Evolutionary conservation across 2,329 filamentous ascomycete species (phyloP).

Genomic region (Boeremia exigua): DNA sequence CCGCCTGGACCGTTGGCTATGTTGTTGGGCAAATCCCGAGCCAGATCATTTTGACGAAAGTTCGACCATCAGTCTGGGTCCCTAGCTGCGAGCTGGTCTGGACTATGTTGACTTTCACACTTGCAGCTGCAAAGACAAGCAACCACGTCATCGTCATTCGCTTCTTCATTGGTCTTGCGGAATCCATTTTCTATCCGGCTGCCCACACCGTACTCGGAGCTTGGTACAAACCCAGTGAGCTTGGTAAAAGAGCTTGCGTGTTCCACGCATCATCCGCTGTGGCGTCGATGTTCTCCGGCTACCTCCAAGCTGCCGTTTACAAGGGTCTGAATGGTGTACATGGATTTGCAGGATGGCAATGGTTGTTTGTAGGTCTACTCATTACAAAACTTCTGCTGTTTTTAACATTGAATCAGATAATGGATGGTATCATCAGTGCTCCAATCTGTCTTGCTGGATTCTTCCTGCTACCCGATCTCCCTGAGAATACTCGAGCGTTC

Average conservation of each 20-base stretch:
- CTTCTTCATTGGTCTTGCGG: slow-evolving; percentile 30
- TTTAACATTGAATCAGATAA: slow-evolving; percentile 12
- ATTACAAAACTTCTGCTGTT: background rate
- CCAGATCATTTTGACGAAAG: slow-evolving; percentile 29
- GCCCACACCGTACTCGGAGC: slow-evolving; percentile 30
- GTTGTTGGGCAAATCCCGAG: slow-evolving; percentile 32
- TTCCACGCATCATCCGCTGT: slow-evolving; percentile 29
- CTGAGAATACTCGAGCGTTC: slow-evolving; percentile 22
- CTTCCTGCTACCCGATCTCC: slow-evolving; percentile 27
- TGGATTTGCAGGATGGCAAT: slow-evolving; percentile 30
- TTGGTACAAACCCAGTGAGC: slow-evolving; percentile 32
- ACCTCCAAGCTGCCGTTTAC: slow-evolving; percentile 29
- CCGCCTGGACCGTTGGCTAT: slow-evolving; percentile 28
- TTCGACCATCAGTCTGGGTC: slow-evolving; percentile 29
- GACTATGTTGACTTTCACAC: slow-evolving; percentile 31
- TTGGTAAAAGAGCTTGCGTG: slow-evolving; percentile 33
- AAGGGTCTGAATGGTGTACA: slow-evolving; percentile 25
- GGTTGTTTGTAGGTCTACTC: slow-evolving; percentile 24
- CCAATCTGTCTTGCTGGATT: slow-evolving; percentile 23
- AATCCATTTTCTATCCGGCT: slow-evolving; percentile 30
- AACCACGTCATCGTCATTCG: slow-evolving; percentile 31
- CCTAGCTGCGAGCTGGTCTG: slow-evolving; percentile 28
- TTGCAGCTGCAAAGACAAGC: slow-evolving; percentile 28
- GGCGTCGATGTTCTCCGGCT: slow-evolving; percentile 33
- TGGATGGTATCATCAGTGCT: slow-evolving; percentile 26